phyloP scores from a whole-genome alignment of 1,284 basidiomycete genomes.

The Puccinia coronata region DNA sequence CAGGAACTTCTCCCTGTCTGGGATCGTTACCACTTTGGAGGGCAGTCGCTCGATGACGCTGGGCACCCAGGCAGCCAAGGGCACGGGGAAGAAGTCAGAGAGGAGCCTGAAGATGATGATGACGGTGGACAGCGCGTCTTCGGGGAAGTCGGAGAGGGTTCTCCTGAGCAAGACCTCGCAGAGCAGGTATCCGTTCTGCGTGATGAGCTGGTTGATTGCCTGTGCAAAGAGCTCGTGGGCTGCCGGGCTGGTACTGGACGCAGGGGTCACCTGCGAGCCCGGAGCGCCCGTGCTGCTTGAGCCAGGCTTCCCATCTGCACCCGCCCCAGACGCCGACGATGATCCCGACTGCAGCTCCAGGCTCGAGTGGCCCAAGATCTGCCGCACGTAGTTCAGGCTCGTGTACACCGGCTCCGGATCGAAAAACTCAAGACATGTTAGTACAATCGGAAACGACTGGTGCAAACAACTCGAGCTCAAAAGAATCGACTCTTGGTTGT shows the following conservation, averaged over 20 bases:
- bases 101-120: constrained; percentile 76
- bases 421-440: constrained; percentile 75
- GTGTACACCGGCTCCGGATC: constrained; percentile 78
- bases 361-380: constrained; percentile 68
- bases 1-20: constrained; percentile 75
- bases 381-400: constrained; percentile 76
- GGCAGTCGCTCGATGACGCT: constrained; percentile 73
- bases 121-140: constrained; percentile 74
- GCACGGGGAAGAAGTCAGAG: constrained; percentile 68
- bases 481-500: constrained; percentile 72
- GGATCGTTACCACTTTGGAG: constrained; percentile 66
- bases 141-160: constrained; percentile 81
- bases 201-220: constrained; percentile 69
- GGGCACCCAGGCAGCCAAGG: constrained; percentile 73
- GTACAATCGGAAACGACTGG: constrained; percentile 71
- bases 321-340: not conserved
- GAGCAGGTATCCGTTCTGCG: constrained; percentile 74
- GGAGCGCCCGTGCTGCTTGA: constrained; percentile 22
- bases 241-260: constrained; percentile 27
- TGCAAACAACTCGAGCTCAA: constrained; percentile 75
- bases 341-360: constrained; percentile 56
- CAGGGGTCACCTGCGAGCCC: not conserved
- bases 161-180: constrained; percentile 74
- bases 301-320: not conserved
- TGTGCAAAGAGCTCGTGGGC: constrained; percentile 59